Conservation (phyloP, 495 filamentous ascomycete genomes). For the Penicillium mononematosum region DNA sequence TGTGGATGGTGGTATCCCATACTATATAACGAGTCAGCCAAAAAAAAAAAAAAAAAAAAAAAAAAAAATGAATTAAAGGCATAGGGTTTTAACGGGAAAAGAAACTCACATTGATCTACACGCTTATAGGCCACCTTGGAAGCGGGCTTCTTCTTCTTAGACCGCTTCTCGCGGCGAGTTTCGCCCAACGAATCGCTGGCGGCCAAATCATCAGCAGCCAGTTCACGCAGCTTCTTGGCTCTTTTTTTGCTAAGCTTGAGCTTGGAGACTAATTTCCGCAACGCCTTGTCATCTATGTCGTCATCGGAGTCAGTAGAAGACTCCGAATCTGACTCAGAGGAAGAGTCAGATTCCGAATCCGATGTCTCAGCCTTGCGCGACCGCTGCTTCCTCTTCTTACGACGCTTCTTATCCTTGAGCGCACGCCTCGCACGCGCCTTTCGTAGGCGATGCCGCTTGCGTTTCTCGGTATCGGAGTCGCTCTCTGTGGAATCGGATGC, state of each 20-base stretch:
- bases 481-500: constrained; percentile 22
- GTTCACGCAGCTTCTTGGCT: constrained; percentile 32
- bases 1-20: constrained; percentile 75
- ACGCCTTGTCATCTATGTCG: constrained; percentile 40
- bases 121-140: constrained; percentile 79
- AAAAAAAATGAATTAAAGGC: background rate
- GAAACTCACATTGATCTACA: constrained; percentile 67
- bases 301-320: constrained; percentile 30
- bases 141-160: constrained; percentile 50
- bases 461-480: constrained; percentile 37
- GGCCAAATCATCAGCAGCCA: constrained; percentile 25
- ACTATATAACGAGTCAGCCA: constrained; percentile 39
- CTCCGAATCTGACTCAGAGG: constrained; percentile 35
- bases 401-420: constrained; percentile 35
- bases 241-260: constrained; percentile 46
- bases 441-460: constrained; percentile 30
- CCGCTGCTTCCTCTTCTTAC: constrained; percentile 44
- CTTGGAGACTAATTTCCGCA: constrained; percentile 50
- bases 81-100: background rate
- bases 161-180: constrained; percentile 20
- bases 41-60: too few relatives aligned
- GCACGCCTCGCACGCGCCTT: constrained; percentile 50
- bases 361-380: constrained; percentile 37
- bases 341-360: constrained; percentile 38
- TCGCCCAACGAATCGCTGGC: constrained; percentile 16